phyloP scores from a whole-genome alignment of 148 eudicot species.

The Rhododendron williamsianum region DNA sequence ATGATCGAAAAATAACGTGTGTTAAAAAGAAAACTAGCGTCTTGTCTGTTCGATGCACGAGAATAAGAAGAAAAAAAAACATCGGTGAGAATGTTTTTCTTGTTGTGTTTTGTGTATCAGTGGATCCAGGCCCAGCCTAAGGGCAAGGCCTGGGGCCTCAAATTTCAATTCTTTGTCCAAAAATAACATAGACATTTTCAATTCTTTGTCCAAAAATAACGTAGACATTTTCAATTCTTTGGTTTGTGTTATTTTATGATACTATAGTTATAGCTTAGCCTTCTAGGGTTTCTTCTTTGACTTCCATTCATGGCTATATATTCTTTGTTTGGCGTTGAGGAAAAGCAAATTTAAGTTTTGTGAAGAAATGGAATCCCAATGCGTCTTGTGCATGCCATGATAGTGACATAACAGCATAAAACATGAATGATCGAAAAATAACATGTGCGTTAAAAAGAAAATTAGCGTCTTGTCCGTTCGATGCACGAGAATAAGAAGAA shows the following conservation, averaged over 20 bases:
- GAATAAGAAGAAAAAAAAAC: too few species aligned
- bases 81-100: too few species aligned
- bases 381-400: not conserved
- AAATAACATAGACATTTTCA: too few species aligned
- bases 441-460: not conserved
- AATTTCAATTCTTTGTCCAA: too few species aligned
- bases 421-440: not conserved
- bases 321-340: not conserved
- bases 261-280: not conserved
- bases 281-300: not conserved
- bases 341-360: not conserved
- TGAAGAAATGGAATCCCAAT: not conserved
- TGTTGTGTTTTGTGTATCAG: too few species aligned
- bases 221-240: too few species aligned
- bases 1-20: not conserved
- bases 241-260: not conserved
- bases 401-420: not conserved
- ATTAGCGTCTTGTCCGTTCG: too few species aligned
- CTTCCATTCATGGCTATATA: not conserved
- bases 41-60: too few species aligned
- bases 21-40: not conserved
- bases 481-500: too few species aligned
- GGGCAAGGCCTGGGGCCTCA: too few species aligned
- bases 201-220: not conserved
- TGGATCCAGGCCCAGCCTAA: too few species aligned